Percentiles rank a stretch among this genome's conserved stretches.
These are phyloP conservation scores for Circinella minor DNA, from an alignment of 371 early-diverging fungal genomes.

Conservation along the genomic window DNA sequence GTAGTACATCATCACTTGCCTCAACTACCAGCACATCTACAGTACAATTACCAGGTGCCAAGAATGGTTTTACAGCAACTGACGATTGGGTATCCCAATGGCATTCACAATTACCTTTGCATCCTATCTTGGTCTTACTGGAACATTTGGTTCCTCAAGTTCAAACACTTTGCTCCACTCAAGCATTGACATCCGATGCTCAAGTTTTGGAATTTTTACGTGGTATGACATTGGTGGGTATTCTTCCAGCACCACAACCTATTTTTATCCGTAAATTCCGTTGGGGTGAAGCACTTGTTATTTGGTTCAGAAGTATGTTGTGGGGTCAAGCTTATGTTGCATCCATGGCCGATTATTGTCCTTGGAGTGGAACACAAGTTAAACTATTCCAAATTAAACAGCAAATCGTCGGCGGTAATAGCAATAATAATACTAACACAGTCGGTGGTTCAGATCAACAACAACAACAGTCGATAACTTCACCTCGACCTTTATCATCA, in stretches of 20 bases:
- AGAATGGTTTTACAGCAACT: conserved; percentile 48
- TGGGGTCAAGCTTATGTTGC: conserved; percentile 71
- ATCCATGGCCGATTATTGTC: conserved; percentile 54
- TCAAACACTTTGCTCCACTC: conserved; percentile 51
- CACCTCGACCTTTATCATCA: background rate
- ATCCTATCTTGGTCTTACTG: conserved; percentile 61
- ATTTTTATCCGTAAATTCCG: conserved; percentile 55
- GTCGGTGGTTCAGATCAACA: background rate
- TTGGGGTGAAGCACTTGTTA: conserved; percentile 62
- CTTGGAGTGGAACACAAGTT: conserved; percentile 69
- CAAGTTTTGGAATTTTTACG: conserved; percentile 45
- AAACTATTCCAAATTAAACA: conserved; percentile 64
- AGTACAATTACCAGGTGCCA: conserved; percentile 42
- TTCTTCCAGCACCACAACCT: conserved; percentile 43
- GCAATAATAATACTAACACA: background rate
- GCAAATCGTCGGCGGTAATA: conserved; percentile 11
- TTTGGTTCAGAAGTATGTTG: conserved; percentile 71
- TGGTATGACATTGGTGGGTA: conserved; percentile 40
- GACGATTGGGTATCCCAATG: conserved; percentile 57
- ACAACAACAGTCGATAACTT: background rate
- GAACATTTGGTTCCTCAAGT: conserved; percentile 67
- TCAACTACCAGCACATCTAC: conserved; percentile 19
- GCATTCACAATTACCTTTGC: conserved; percentile 70
- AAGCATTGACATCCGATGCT: conserved; percentile 37
- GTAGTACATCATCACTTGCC: background rate